These are phyloP conservation scores for Porcisia hertigi DNA, from an alignment of 208 protist species.

Conservation along the genomic window DNA sequence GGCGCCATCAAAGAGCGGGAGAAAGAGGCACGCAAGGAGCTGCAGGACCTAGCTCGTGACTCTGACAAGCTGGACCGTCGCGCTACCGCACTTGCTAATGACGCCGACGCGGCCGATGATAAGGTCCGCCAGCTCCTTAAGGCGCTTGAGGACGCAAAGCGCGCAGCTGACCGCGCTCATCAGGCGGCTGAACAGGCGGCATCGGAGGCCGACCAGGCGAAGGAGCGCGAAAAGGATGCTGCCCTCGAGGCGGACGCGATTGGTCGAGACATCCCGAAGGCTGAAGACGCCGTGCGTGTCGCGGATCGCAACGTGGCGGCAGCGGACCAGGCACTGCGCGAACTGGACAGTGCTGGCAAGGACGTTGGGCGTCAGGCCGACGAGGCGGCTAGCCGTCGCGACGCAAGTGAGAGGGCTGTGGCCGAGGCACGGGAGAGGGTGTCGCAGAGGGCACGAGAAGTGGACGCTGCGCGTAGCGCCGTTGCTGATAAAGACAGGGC, in stretches of 20 bases:
- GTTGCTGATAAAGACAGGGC: conserved; percentile 73
- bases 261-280: conserved; percentile 69
- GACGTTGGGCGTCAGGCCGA: conserved; percentile 82
- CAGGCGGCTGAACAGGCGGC: conserved; percentile 67
- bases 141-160: conserved; percentile 83
- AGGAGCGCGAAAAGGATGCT: conserved; percentile 66
- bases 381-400: conserved; percentile 75
- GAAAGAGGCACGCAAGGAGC: conserved; percentile 69
- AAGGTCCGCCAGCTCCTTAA: conserved; percentile 87
- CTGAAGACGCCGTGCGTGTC: conserved; percentile 74
- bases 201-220: conserved; percentile 66
- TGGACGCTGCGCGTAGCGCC: conserved; percentile 58
- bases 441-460: conserved; percentile 49
- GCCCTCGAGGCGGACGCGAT: conserved; percentile 70
- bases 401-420: conserved; percentile 69
- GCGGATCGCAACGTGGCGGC: conserved; percentile 71
- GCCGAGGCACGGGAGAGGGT: conserved; percentile 67
- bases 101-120: conserved; percentile 78
- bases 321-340: conserved; percentile 68
- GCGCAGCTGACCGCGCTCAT: conserved; percentile 72
- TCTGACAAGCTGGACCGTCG: conserved; percentile 79
- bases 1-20: conserved; percentile 67
- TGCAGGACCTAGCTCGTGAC: conserved; percentile 77
- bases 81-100: conserved; percentile 51
- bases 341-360: conserved; percentile 84